Base-by-base conservation (phyloP, 495 filamentous ascomycete genomes). In the Hypoxylon trugodes region DNA sequence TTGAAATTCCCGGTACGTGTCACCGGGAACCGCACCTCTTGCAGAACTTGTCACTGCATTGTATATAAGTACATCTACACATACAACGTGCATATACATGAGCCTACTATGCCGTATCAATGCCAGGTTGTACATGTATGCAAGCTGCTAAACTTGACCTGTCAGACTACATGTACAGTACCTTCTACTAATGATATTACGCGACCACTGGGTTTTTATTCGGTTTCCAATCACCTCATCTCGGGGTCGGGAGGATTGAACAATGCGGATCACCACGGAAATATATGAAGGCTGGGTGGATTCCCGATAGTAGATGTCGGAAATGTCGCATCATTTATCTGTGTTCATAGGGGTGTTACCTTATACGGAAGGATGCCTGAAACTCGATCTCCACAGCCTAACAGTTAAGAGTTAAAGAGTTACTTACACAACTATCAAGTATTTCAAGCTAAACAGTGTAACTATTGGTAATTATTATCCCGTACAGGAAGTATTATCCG, bases 181-280 rank as follows among this genome's bases (percentile, higher is more conserved):
- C 10, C 2, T 45, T 12, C 18, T 30, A 15, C 9, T 26, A 30
- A 24, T 28, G 33, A 9, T 19, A 28, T 12, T 21, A 49, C 30
- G 9, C 16, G 24, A n/a, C 36, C 38, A 45, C 50, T 59, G 45
- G 45, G n/a, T 59, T n/a, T 25, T 24, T 50, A 32, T 42, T 41
- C 33, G 55, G n/a, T 16, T 33, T 32, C 35, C 43, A 15, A 59
- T 49, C 43, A 59, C 54, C 32, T 59, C 47, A 60, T 60, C 57
- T 60, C 47, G 46, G 57, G 30, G 10, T 60, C 57, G 47, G 57
- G 26, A 12, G 13, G 37, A n/a, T 45, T 3, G 19, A 50, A 60
- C 37, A 10, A 8, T 60, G 47, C 57, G 57, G 24, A 45, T 46
- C 15, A 43, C 25, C n/a, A n/a, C 12, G 15, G 15, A 33, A 4